Evolutionary conservation across 345 rosid species (phyloP).

Genomic region (Melaleuca alternifolia): DNA sequence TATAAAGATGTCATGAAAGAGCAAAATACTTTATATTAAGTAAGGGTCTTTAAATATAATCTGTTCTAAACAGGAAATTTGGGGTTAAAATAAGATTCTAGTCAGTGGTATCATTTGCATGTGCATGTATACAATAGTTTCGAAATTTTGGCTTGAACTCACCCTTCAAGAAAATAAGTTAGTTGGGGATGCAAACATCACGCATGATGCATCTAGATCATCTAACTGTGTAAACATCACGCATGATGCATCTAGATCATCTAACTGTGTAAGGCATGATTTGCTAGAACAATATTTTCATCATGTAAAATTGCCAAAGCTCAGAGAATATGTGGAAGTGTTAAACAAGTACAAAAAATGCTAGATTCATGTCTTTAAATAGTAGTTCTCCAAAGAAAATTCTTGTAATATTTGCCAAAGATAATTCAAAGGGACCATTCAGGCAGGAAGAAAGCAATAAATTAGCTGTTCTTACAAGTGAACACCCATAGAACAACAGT

Average conservation of each 20-base stretch:
- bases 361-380: background rate
- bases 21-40: background rate
- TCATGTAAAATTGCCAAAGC: background rate
- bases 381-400: background rate
- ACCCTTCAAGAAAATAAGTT: background rate
- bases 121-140: background rate
- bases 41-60: background rate
- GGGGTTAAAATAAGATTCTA: background rate
- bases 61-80: background rate
- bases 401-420: background rate
- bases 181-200: background rate
- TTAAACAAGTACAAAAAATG: background rate
- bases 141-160: background rate
- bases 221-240: too few relatives aligned
- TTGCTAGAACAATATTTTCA: background rate
- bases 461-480: background rate
- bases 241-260: background rate
- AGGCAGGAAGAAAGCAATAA: background rate
- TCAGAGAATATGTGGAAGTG: background rate
- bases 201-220: background rate
- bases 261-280: background rate
- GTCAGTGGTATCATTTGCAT: background rate
- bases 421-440: background rate
- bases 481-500: background rate
- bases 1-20: background rate